Conservation (phyloP, 768 basidiomycete genomes). For the Amanita phalloides region DNA sequence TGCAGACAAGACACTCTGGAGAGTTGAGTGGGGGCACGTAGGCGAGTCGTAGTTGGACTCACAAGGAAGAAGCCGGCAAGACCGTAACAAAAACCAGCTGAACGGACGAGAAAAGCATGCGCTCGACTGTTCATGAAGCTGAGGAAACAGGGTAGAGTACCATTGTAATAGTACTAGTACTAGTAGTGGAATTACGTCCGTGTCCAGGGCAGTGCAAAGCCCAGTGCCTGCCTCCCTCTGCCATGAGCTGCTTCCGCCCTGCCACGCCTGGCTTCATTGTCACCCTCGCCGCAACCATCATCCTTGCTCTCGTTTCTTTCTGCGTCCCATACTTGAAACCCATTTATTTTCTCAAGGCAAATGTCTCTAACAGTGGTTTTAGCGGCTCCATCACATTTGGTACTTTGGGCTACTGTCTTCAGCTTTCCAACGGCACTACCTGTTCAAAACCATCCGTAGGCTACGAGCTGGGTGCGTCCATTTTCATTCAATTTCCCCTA, state of each 20-base stretch:
- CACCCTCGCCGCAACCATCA: conserved; percentile 65
- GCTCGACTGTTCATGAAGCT: conserved; percentile 7
- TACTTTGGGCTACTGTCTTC: conserved; percentile 80
- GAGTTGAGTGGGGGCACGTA: not conserved
- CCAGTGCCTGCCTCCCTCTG: conserved; percentile 2
- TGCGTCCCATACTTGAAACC: conserved; percentile 86
- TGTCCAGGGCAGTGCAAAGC: not conserved
- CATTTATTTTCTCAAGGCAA: conserved; percentile 81
- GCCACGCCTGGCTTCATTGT: conserved; percentile 87
- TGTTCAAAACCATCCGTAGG: conserved; percentile 81
- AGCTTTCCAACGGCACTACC: conserved; percentile 40
- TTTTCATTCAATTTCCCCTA: not conserved
- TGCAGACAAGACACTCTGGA: conserved; percentile 24
- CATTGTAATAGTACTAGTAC: too few species aligned
- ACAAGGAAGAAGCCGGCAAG: conserved; percentile 25
- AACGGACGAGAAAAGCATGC: conserved; percentile 17
- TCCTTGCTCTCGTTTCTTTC: conserved; percentile 83
- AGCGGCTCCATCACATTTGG: conserved; percentile 74
- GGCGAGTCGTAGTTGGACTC: conserved; percentile 8
- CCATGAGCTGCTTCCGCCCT: conserved; percentile 61
- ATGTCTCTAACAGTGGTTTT: conserved; percentile 31
- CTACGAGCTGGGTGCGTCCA: conserved; percentile 70
- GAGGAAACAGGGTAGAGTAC: not conserved
- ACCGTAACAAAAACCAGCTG: conserved; percentile 22
- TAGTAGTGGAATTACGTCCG: too few species aligned